phyloP scores from a whole-genome alignment of 225 moss, liverwort and hornwort genomes.

The Sphagnum tenellum region DNA sequence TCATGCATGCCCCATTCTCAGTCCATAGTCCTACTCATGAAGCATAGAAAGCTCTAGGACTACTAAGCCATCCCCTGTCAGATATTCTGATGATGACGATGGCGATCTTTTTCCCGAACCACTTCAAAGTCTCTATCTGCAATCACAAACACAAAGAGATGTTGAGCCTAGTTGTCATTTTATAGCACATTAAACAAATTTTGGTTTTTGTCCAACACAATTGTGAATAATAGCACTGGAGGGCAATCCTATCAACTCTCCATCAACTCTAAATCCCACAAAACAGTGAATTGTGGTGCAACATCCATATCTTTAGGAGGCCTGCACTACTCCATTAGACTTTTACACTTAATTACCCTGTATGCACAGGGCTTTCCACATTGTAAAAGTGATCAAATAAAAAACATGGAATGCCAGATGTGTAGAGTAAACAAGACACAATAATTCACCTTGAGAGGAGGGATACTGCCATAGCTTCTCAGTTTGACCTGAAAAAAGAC shows the following conservation, averaged over 20 bases:
- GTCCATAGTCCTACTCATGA: slow-evolving; percentile 40
- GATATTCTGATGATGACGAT: slow-evolving; percentile 67
- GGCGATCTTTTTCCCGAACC: slow-evolving; percentile 52
- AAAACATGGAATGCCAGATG: too few species aligned
- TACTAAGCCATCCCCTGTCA: slow-evolving; percentile 28
- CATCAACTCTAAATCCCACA: too few species aligned
- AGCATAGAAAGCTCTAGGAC: slow-evolving; percentile 34
- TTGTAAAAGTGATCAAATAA: too few species aligned
- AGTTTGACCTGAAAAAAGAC: slow-evolving; percentile 41
- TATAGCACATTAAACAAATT: too few species aligned
- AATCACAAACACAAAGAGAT: background rate
- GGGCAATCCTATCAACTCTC: too few species aligned
- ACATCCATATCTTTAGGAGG: too few species aligned
- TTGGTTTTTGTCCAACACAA: too few species aligned
- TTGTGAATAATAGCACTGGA: too few species aligned
- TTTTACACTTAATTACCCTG: too few species aligned
- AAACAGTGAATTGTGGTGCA: too few species aligned
- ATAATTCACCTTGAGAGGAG: slow-evolving; percentile 53
- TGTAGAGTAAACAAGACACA: background rate
- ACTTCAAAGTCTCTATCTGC: slow-evolving; percentile 68
- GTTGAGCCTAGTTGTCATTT: too few species aligned
- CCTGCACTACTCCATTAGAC: background rate
- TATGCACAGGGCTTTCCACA: too few species aligned
- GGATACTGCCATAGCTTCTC: slow-evolving; percentile 64
- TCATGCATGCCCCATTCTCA: slow-evolving; percentile 55